Percentiles rank a stretch among this genome's conserved stretches.
Conservation (phyloP, 306 rosid genomes). For the Prunus salicina region DNA sequence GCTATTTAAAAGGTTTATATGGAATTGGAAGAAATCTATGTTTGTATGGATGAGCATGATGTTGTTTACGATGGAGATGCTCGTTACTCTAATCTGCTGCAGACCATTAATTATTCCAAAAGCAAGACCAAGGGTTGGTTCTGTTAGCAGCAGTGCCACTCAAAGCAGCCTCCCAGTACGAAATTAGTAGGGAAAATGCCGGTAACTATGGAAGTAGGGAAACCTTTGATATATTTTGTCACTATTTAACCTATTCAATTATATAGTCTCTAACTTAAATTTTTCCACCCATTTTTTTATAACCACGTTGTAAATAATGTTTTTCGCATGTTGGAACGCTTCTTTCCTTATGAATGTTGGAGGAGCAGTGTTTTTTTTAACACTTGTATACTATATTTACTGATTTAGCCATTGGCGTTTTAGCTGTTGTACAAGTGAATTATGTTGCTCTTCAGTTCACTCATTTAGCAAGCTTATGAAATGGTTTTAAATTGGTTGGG, state of each 20-base stretch:
- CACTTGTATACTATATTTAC: not conserved
- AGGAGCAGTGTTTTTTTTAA: not conserved
- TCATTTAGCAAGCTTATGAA: not conserved
- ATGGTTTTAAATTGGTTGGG: not conserved
- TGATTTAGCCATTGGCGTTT: not conserved
- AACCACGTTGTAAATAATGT: not conserved
- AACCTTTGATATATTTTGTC: conserved; percentile 11
- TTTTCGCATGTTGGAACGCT: not conserved
- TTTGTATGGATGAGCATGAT: conserved; percentile 64
- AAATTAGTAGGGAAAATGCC: conserved; percentile 19
- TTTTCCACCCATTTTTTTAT: not conserved
- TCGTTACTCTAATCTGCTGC: conserved; percentile 59
- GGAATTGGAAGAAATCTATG: conserved; percentile 78
- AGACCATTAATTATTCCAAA: conserved; percentile 54
- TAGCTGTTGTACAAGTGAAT: not conserved
- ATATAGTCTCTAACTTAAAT: not conserved
- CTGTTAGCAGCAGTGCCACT: conserved; percentile 25
- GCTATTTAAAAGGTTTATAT: conserved; percentile 50
- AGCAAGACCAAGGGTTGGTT: conserved; percentile 42
- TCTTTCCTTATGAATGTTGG: not conserved
- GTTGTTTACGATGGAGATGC: conserved; percentile 42
- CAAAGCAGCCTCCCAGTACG: conserved; percentile 12
- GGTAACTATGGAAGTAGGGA: conserved; percentile 15
- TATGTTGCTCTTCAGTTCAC: not conserved
- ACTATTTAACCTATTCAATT: conserved; percentile 15